A percentile compares a stretch with the other conserved stretches of the same genome.
These are phyloP conservation scores for Hymenoscyphus fraxineus DNA, from an alignment of 2,329 filamentous ascomycete species.

Conservation along the genomic window DNA sequence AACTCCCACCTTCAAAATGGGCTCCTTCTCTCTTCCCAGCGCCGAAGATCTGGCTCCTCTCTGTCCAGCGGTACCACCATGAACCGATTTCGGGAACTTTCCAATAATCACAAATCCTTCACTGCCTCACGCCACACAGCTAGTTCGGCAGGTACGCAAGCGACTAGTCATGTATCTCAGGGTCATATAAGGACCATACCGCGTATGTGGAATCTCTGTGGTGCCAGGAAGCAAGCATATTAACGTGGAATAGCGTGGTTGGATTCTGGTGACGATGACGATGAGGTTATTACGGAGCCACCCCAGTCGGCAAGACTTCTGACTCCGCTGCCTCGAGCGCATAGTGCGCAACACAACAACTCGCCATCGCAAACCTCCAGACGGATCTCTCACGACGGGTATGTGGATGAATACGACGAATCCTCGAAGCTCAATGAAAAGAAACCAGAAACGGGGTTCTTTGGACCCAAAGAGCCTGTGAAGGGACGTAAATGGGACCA, in stretches of 20 bases:
- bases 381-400: conserved; percentile 34
- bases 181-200: conserved; percentile 31
- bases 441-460: conserved; percentile 32
- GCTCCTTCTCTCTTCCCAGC: conserved; percentile 8
- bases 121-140: conserved; percentile 29
- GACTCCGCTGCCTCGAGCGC: conserved; percentile 26
- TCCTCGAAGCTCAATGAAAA: conserved; percentile 19
- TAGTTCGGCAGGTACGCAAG: conserved; percentile 26
- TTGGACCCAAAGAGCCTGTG: conserved; percentile 33
- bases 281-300: conserved; percentile 18
- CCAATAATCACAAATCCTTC: conserved; percentile 25
- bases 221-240: conserved; percentile 5
- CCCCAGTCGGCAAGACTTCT: conserved; percentile 25
- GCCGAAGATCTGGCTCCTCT: conserved; percentile 24
- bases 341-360: conserved; percentile 31
- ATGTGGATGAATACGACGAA: conserved; percentile 30
- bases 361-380: conserved; percentile 20
- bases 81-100: conserved; percentile 20
- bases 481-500: conserved; percentile 37
- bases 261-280: conserved; percentile 31
- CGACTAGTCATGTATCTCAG: conserved; percentile 24
- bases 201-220: conserved; percentile 22
- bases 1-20: conserved; percentile 28
- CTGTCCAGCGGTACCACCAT: conserved; percentile 27
- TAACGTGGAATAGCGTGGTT: conserved; percentile 33